Evolutionary conservation across 2,329 filamentous ascomycete species (phyloP).

Genomic region (Cladosporium oxysporum): DNA sequence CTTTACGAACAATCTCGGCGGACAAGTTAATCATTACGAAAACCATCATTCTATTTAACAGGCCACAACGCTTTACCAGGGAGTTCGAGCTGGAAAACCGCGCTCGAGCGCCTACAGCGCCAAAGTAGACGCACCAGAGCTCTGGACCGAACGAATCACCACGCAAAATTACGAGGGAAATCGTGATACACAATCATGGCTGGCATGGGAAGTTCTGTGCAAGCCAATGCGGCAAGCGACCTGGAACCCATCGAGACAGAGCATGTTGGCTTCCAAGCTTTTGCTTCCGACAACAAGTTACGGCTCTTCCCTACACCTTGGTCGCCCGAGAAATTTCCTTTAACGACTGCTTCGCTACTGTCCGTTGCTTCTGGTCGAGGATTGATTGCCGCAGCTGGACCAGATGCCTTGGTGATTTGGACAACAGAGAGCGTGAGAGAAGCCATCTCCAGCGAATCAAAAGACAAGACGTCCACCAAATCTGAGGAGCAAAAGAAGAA

Average conservation of each 20-base stretch:
- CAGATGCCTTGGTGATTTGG: conserved; percentile 74
- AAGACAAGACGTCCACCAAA: conserved; percentile 9
- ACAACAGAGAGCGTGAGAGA: conserved; percentile 76
- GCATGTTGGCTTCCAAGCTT: conserved; percentile 73
- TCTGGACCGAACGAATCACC: background rate
- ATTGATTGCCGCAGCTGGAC: conserved; percentile 83
- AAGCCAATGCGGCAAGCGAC: conserved; percentile 48
- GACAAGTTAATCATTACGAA: background rate
- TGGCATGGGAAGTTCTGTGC: background rate
- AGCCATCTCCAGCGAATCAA: conserved; percentile 58
- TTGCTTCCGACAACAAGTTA: conserved; percentile 80
- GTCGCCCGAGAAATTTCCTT: conserved; percentile 68
- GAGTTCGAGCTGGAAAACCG: background rate
- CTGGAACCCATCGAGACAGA: conserved; percentile 81
- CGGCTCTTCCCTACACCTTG: conserved; percentile 76
- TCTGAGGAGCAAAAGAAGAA: conserved; percentile 12
- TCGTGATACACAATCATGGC: conserved; percentile 10
- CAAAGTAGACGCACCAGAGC: background rate
- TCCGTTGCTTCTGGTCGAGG: conserved; percentile 78
- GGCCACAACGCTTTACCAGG: background rate
- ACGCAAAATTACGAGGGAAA: background rate
- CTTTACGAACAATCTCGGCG: background rate
- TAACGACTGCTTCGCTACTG: conserved; percentile 77
- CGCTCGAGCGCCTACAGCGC: conserved; percentile 14
- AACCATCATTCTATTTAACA: background rate